Evolutionary conservation across 306 rosid species (phyloP).

Genomic region (Prunus mira): DNA sequence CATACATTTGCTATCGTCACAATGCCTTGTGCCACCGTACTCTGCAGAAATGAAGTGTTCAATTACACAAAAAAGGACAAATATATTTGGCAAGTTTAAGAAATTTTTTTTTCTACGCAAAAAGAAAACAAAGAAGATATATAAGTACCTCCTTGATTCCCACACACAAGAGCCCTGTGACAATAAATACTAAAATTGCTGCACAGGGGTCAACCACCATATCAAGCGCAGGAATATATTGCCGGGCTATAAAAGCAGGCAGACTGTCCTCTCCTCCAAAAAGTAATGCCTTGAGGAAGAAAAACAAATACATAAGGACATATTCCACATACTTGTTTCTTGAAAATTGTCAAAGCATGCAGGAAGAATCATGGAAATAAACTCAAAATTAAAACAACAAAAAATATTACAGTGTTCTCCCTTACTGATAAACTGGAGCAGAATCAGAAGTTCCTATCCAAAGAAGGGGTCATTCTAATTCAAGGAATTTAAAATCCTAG

Average conservation of each 20-base stretch:
- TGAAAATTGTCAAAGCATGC: background rate
- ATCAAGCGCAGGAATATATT: constrained; percentile 59
- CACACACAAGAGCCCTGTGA: constrained; percentile 70
- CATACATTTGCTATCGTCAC: constrained; percentile 70
- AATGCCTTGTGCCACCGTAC: constrained; percentile 67
- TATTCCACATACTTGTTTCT: background rate
- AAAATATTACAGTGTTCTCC: background rate
- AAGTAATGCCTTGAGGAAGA: constrained; percentile 55
- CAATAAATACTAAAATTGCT: constrained; percentile 64
- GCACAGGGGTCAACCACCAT: constrained; percentile 87
- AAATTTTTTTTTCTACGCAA: background rate
- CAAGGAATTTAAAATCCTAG: background rate
- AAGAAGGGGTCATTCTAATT: background rate
- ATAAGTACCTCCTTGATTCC: constrained; percentile 88
- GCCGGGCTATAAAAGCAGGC: constrained; percentile 76
- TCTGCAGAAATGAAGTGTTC: constrained; percentile 49
- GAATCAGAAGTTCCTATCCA: background rate
- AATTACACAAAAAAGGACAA: constrained; percentile 4
- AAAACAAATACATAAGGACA: background rate
- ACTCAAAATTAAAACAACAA: background rate
- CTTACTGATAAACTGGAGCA: background rate
- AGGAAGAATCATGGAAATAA: background rate
- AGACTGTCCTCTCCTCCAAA: constrained; percentile 74
- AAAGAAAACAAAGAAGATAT: constrained; percentile 1
- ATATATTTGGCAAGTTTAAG: background rate